Evolutionary conservation across 495 filamentous ascomycete genomes (phyloP), one percentile per base, ranked within the genome.

Genomic region (Aspergillus panamensis): DNA sequence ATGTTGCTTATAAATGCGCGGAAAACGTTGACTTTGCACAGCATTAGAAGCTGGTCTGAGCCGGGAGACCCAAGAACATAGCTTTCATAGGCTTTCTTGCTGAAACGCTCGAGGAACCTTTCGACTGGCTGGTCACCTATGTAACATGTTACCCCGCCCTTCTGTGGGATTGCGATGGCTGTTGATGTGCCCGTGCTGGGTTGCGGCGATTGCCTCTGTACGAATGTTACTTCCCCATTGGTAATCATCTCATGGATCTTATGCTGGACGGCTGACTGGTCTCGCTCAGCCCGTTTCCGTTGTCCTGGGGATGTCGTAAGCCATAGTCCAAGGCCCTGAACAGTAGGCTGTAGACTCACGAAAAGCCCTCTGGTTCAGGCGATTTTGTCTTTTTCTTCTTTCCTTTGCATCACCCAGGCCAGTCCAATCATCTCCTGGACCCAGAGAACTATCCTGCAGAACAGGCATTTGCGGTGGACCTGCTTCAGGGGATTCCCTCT

Each of bases 1-100:
- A 68, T 68, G 58, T 63, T 68, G 33, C 42, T 42, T 20, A 55
- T 56, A 31, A 70, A 73, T 29, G 73, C 76, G 31, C 74, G 72
- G 60, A 73, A 76, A 51, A 77, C 69, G 48, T 79, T 79, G 43
- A 75, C 60, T 61, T 73, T 70, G 40, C 68, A 68, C 40, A 79
- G 65, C 8, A 65, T 69, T n/a, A 77, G 60, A 14, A 79, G 73
- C 48, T 76, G 71, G 52, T 77, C 75, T 43, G 70, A 44, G 39
- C 67, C 61, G 0, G 73, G 72, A 48, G 62, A 63, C 14, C 69
- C 68, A 14, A 60, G 59, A 29, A 66, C 58, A 49, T 71, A 73
- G 59, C 66, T 70, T 44, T 69, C 55, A 30, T 65, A 63, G 25
- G 70, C 70, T n/a, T 58, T 47, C 30, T 58, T 48, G 56, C 67